A percentile compares a stretch with the other conserved stretches of the same genome.
Evolutionary conservation across 1,284 basidiomycete species (phyloP).

Genomic region (Sanghuangporus weigelae): DNA sequence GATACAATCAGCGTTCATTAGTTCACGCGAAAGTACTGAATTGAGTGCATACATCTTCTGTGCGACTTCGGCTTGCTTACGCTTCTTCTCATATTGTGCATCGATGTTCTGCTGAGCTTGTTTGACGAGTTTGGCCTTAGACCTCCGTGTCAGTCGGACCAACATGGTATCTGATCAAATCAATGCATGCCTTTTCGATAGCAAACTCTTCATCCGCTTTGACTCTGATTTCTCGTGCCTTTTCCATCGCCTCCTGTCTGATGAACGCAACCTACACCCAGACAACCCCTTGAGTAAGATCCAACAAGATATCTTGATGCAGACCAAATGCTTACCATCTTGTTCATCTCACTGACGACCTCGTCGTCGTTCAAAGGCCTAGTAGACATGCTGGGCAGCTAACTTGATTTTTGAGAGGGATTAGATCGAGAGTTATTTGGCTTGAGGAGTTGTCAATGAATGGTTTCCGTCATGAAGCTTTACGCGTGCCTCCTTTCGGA

Average conservation of each 20-base stretch:
- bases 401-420: neutral
- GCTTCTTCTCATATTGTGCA: constrained; percentile 89
- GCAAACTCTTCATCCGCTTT: constrained; percentile 98
- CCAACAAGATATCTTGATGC: neutral
- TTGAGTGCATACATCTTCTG: constrained; percentile 82
- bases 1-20: neutral
- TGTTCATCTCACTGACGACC: constrained; percentile 96
- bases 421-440: neutral
- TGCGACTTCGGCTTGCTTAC: constrained; percentile 85
- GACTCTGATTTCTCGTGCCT: constrained; percentile 92
- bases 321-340: constrained; percentile 74
- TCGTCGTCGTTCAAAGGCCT: constrained; percentile 92
- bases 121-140: constrained; percentile 89
- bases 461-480: neutral
- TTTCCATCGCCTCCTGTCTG: constrained; percentile 94
- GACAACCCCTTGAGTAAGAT: neutral
- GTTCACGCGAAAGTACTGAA: neutral
- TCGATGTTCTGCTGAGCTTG: constrained; percentile 92
- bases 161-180: neutral
- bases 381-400: constrained; percentile 40
- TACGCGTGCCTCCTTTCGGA: neutral
- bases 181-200: constrained; percentile 78
- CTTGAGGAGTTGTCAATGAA: neutral
- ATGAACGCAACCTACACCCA: constrained; percentile 82
- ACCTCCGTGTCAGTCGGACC: neutral